These are phyloP conservation scores for Linanthus parryae DNA, from an alignment of 148 eudicot species.

Conservation along the genomic window DNA sequence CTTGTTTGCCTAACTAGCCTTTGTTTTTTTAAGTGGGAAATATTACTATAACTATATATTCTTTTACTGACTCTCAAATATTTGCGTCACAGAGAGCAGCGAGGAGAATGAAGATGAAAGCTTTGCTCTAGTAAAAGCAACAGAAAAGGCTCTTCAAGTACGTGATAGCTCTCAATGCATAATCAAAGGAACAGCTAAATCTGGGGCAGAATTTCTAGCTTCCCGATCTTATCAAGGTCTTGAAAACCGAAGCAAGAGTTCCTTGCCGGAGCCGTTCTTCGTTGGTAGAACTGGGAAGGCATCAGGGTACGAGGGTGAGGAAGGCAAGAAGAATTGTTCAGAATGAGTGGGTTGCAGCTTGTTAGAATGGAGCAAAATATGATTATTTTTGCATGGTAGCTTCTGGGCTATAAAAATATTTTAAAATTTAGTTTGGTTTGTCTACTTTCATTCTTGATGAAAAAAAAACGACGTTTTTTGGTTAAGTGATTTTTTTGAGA, in stretches of 20 bases:
- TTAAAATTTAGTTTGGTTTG: too few species aligned
- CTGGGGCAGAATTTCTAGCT: slow-evolving; percentile 74
- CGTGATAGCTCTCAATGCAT: slow-evolving; percentile 29
- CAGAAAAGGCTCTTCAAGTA: slow-evolving; percentile 61
- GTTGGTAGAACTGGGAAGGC: slow-evolving; percentile 85
- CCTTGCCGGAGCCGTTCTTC: slow-evolving; percentile 51
- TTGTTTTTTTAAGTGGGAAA: neutral
- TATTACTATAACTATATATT: too few species aligned
- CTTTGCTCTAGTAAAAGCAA: slow-evolving; percentile 45
- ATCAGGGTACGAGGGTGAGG: slow-evolving; percentile 71
- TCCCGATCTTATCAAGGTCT: slow-evolving; percentile 70
- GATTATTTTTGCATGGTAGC: too few species aligned
- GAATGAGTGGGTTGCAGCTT: neutral
- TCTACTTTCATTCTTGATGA: too few species aligned
- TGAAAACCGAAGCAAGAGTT: slow-evolving; percentile 36
- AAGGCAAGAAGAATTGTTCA: slow-evolving; percentile 5
- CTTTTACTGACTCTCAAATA: neutral
- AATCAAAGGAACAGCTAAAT: slow-evolving; percentile 45
- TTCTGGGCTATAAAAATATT: too few species aligned
- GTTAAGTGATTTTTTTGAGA: too few species aligned
- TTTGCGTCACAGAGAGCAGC: slow-evolving; percentile 23
- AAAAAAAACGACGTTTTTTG: too few species aligned
- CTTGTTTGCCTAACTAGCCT: too few species aligned
- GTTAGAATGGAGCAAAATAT: too few species aligned
- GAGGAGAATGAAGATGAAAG: slow-evolving; percentile 40